These are phyloP conservation scores for Albugo candida DNA, from an alignment of 352 stramenopile genomes.

Conservation along the genomic window DNA sequence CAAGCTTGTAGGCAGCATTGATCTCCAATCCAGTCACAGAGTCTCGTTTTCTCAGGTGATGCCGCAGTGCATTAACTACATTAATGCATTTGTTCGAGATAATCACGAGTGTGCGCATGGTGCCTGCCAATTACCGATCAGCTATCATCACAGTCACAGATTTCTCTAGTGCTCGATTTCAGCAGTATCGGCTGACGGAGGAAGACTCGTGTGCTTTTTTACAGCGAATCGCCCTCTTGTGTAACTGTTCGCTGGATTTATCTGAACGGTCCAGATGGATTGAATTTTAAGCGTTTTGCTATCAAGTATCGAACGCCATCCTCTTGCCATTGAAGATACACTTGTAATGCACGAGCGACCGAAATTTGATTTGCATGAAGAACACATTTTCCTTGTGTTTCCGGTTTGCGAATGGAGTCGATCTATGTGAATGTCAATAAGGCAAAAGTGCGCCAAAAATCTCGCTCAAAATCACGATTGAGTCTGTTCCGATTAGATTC, in stretches of 20 bases:
- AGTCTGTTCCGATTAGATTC: conserved; percentile 23
- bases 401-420: conserved; percentile 58
- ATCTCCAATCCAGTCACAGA: conserved; percentile 16
- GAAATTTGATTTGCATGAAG: conserved; percentile 70
- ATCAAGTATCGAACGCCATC: conserved; percentile 79
- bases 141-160: conserved; percentile 52
- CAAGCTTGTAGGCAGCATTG: conserved; percentile 51
- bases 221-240: conserved; percentile 50
- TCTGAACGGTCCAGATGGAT: conserved; percentile 48
- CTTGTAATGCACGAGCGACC: conserved; percentile 72
- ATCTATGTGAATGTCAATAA: conserved; percentile 13
- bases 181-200: conserved; percentile 39
- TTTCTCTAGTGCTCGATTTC: conserved; percentile 47
- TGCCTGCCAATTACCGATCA: conserved; percentile 23
- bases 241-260: conserved; percentile 80
- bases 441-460: conserved; percentile 15
- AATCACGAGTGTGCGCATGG: conserved; percentile 31
- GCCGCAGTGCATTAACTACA: conserved; percentile 71
- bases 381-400: conserved; percentile 69
- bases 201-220: conserved; percentile 46
- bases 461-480: conserved; percentile 15
- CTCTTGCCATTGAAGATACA: conserved; percentile 68
- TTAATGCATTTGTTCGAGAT: conserved; percentile 75
- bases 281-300: conserved; percentile 68
- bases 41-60: conserved; percentile 64